Conservation (phyloP, 306 rosid species). For the Vicia faba region DNA sequence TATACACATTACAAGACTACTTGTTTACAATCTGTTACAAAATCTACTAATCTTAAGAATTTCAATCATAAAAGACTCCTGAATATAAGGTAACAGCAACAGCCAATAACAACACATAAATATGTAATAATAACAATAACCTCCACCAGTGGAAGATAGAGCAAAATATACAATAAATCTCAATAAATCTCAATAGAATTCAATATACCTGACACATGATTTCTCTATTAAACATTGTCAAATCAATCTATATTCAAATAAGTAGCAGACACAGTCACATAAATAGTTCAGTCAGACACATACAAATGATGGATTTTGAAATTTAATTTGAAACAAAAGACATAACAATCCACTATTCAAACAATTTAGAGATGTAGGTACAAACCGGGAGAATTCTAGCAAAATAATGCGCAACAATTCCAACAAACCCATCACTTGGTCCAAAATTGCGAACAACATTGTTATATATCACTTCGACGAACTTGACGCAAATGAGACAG, state of each 20-base stretch:
- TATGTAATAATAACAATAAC: no score
- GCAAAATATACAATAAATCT: no score
- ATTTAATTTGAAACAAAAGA: conserved; percentile 21
- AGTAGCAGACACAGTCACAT: conserved; percentile 12
- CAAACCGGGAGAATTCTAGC: conserved; percentile 94
- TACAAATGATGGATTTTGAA: conserved; percentile 30
- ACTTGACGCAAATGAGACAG: no score
- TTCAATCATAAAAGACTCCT: no score
- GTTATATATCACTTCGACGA: no score
- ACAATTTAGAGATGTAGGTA: conserved; percentile 37
- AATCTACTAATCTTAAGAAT: no score
- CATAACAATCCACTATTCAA: conserved; percentile 18
- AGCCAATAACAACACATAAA: no score
- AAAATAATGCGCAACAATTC: conserved; percentile 91
- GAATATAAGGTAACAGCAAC: no score
- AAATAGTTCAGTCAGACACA: conserved; percentile 23
- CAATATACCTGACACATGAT: conserved; percentile 87
- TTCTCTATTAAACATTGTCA: conserved; percentile 90
- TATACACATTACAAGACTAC: no score
- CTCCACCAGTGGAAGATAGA: no score
- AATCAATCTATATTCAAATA: conserved; percentile 70
- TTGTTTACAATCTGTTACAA: no score
- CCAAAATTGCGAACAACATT: conserved; percentile 74
- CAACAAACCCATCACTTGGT: conserved; percentile 84
- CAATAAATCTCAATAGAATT: no score